Percentiles rank a stretch among this genome's conserved stretches.
phyloP scores from a whole-genome alignment of 2,329 filamentous ascomycete genomes.

The Didymella keratinophila region DNA sequence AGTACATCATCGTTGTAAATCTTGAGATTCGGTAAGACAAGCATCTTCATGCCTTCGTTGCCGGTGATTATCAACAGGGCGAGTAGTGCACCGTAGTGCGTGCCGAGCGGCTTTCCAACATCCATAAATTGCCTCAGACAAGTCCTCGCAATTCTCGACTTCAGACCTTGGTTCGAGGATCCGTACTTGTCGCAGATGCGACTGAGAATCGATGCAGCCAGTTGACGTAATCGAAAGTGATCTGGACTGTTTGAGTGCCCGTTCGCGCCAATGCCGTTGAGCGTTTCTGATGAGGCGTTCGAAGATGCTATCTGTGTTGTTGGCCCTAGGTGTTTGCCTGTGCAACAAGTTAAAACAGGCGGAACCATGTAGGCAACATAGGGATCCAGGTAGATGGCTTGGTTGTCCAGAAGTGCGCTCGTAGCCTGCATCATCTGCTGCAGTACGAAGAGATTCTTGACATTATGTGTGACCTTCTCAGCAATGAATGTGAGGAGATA shows the following conservation, averaged over 20 bases:
- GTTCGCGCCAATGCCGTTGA: conserved; percentile 45
- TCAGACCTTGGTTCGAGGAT: conserved; percentile 79
- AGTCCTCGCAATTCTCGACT: conserved; percentile 88
- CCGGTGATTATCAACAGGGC: conserved; percentile 82
- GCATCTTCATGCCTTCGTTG: conserved; percentile 66
- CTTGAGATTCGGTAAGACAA: conserved; percentile 72
- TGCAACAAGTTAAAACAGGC: conserved; percentile 88
- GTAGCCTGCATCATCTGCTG: conserved; percentile 92
- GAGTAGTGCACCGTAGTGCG: conserved; percentile 87
- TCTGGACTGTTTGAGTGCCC: conserved; percentile 48
- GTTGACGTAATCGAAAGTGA: conserved; percentile 83
- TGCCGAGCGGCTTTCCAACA: conserved; percentile 78
- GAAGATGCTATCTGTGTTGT: conserved; percentile 60
- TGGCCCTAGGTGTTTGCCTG: conserved; percentile 80
- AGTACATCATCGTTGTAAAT: conserved; percentile 68
- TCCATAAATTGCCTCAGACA: conserved; percentile 93
- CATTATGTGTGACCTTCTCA: conserved; percentile 92
- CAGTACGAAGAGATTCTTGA: conserved; percentile 88
- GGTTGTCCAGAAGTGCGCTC: conserved; percentile 83
- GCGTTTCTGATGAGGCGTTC: conserved; percentile 57
- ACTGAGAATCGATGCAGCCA: conserved; percentile 82
- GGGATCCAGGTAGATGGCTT: conserved; percentile 76
- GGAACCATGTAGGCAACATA: conserved; percentile 78
- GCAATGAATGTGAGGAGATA: conserved; percentile 97
- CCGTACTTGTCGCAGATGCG: conserved; percentile 83